These are phyloP conservation scores for Chytriomyces sp. DNA, from an alignment of 192 early-diverging fungal species.

Conservation along the genomic window DNA sequence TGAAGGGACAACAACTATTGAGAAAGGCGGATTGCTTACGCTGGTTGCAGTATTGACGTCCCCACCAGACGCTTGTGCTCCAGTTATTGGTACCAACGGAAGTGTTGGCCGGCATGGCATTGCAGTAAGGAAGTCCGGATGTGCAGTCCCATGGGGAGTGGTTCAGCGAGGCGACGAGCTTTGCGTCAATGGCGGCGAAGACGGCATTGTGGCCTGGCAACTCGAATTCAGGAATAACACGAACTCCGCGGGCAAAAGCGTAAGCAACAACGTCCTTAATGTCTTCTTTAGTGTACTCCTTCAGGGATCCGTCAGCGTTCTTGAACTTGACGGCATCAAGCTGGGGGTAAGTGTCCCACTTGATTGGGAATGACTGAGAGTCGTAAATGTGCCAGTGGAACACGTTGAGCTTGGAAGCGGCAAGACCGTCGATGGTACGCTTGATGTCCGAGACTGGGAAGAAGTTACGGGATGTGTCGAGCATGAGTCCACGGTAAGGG, in stretches of 20 bases:
- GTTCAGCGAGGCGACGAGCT: no score
- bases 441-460: conserved; percentile 31
- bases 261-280: conserved; percentile 73
- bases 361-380: conserved; percentile 34
- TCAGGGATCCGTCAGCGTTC: conserved; percentile 3
- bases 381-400: conserved; percentile 37
- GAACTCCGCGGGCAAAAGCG: conserved; percentile 71
- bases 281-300: conserved; percentile 75
- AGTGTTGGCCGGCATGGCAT: no score
- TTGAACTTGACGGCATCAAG: neutral
- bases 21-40: neutral
- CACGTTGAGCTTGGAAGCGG: conserved; percentile 8
- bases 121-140: no score
- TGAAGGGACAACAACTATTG: no score
- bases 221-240: conserved; percentile 88
- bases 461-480: conserved; percentile 34
- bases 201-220: conserved; percentile 6
- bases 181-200: neutral
- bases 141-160: no score
- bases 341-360: neutral
- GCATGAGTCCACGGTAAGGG: conserved; percentile 29
- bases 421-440: conserved; percentile 36
- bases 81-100: no score
- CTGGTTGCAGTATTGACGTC: conserved; percentile 2
- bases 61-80: neutral